A percentile compares a stretch with the other conserved stretches of the same genome.
Evolutionary conservation across 2,329 filamentous ascomycete genomes (phyloP).

Genomic region (Paradendryphiella salina): DNA sequence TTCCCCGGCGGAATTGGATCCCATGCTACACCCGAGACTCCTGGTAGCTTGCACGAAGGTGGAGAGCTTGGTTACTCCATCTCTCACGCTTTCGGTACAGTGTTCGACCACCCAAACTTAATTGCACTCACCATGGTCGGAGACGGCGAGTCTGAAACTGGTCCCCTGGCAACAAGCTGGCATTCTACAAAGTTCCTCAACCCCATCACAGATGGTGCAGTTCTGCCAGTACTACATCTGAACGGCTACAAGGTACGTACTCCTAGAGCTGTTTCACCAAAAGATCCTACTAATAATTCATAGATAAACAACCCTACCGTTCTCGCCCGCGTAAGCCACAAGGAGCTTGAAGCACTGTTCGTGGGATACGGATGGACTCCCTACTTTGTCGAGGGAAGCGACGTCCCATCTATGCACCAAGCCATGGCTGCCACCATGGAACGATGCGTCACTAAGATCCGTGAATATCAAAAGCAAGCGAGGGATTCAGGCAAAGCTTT

Average conservation of each 20-base stretch:
- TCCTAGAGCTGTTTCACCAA: not conserved
- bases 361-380: slow-evolving; percentile 76
- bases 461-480: slow-evolving; percentile 69
- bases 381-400: slow-evolving; percentile 78
- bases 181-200: slow-evolving; percentile 83
- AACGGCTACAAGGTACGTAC: slow-evolving; percentile 76
- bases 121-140: slow-evolving; percentile 79
- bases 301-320: slow-evolving; percentile 56
- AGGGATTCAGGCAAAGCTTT: slow-evolving; percentile 70
- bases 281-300: slow-evolving; percentile 3
- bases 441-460: slow-evolving; percentile 70
- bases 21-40: slow-evolving; percentile 78
- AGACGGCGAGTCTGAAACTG: slow-evolving; percentile 80
- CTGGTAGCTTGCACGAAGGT: slow-evolving; percentile 76
- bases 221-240: slow-evolving; percentile 75
- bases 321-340: slow-evolving; percentile 72
- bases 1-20: slow-evolving; percentile 79
- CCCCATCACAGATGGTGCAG: slow-evolving; percentile 75
- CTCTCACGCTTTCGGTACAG: slow-evolving; percentile 75
- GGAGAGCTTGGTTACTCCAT: slow-evolving; percentile 82
- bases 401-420: slow-evolving; percentile 75
- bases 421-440: slow-evolving; percentile 79
- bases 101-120: slow-evolving; percentile 74
- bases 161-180: slow-evolving; percentile 77
- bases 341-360: slow-evolving; percentile 71